Percentiles rank a stretch among this genome's conserved stretches.
Conservation (phyloP, 2,329 filamentous ascomycete species). For the Diaporthe nobilis region DNA sequence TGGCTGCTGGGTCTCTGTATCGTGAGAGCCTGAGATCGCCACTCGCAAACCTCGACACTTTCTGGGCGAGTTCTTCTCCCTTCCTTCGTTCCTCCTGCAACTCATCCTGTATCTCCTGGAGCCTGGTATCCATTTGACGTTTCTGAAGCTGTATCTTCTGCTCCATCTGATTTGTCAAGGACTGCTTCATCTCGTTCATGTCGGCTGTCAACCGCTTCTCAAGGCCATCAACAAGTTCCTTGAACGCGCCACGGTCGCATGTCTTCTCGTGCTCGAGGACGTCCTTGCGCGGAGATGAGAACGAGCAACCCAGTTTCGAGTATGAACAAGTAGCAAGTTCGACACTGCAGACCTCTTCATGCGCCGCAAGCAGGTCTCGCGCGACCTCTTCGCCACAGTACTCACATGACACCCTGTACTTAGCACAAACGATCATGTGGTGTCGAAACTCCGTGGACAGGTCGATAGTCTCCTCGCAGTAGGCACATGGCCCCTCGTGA, state of each 20-base stretch:
- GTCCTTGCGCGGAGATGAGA: conserved; percentile 34
- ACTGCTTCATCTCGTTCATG: conserved; percentile 16
- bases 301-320: conserved; percentile 54
- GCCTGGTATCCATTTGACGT: conserved; percentile 7
- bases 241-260: conserved; percentile 26
- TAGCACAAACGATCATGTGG: conserved; percentile 59
- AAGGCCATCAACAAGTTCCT: background rate
- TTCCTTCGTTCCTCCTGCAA: conserved; percentile 24
- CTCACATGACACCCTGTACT: conserved; percentile 63
- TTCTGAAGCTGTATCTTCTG: conserved; percentile 31
- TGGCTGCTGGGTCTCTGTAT: background rate
- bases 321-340: conserved; percentile 48
- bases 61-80: conserved; percentile 22
- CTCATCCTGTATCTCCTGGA: conserved; percentile 6
- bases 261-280: conserved; percentile 61
- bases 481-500: conserved; percentile 46
- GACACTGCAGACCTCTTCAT: conserved; percentile 65
- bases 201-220: conserved; percentile 4
- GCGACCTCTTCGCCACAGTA: conserved; percentile 61
- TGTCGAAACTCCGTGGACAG: conserved; percentile 49
- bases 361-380: conserved; percentile 54
- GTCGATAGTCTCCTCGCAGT: conserved; percentile 32
- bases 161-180: conserved; percentile 21
- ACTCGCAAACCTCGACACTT: background rate
- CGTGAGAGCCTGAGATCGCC: background rate